Evolutionary conservation across 2,329 filamentous ascomycete genomes (phyloP), one percentile per base, ranked within the genome.

Genomic region (Salinomyces thailandicus): DNA sequence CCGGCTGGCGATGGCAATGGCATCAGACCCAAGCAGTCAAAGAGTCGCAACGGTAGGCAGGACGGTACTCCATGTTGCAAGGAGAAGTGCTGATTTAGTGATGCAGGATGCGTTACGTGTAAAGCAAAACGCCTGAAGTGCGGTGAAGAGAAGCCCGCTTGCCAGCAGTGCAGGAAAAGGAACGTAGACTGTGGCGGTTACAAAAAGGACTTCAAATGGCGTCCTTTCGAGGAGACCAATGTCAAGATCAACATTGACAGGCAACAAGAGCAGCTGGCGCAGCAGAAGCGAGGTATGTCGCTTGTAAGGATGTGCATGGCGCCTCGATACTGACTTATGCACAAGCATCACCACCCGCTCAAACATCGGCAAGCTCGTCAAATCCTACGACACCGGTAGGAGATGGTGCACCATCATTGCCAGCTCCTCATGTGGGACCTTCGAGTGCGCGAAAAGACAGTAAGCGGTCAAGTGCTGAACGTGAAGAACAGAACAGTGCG

Each of bases 151-250:
- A 81, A 84, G 47, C 79, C 79, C 0, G 69, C 66, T 15, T 82
- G 79, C 50, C 65, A 73, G 39, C 77, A 82, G 61, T 82, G 79
- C 53, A 66, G 73, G 31, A 73, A 73, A 47, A 68, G 79, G 36
- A 75, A 71, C 44, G 77, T 83, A 15, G 55, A 63, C 3, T 84
- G 79, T 53, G 79, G 78, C 40, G 79, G 79, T 22, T 84, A 83
- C 60, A 80, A 76, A 57, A 84, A 81, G 55, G 75, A 81, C 55
- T 83, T 81, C 62, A 82, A 83, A 66, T 84, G 79, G 79, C 67
- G 77, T 35, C n/a, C n/a, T n/a, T n/a, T 81, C 48, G 77, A 79
- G 51, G 77, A 82, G 46, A 68, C 72, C 31, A 75, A 62, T 37
- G 66, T 77, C 44, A 59, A 60, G 14, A 59, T 60, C 34, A 72